A percentile compares a stretch with the other conserved stretches of the same genome.
Conservation (phyloP, 2,329 filamentous ascomycete species). For the Emergomyces orientalis region DNA sequence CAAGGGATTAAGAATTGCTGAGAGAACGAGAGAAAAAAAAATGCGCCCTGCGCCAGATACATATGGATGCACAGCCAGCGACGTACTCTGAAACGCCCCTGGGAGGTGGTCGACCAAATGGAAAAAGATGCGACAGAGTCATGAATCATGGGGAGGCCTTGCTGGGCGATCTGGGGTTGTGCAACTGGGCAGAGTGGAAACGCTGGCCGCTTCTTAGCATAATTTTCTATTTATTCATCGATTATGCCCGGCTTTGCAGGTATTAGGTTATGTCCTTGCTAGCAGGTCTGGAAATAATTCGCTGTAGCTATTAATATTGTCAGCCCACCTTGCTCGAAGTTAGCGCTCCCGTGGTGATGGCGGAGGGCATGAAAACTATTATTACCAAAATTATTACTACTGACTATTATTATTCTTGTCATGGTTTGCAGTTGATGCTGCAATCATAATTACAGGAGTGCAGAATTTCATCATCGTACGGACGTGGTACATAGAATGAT, state of each 20-base stretch:
- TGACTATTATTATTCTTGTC: no score
- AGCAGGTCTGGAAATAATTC: background rate
- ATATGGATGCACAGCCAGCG: conserved; percentile 5
- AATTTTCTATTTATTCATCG: conserved; percentile 2
- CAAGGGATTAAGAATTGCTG: background rate
- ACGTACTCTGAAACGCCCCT: conserved; percentile 8
- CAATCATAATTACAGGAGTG: background rate
- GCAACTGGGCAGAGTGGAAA: conserved; percentile 8
- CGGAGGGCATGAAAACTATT: background rate
- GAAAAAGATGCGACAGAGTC: conserved; percentile 1
- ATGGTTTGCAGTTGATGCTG: background rate
- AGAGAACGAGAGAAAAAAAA: conserved; percentile 1
- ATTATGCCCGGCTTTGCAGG: background rate
- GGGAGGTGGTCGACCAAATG: background rate
- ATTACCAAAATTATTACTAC: no score
- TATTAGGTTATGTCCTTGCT: background rate
- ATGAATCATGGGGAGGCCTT: conserved; percentile 3
- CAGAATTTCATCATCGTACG: conserved; percentile 2
- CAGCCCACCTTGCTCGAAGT: background rate
- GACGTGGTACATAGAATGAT: background rate
- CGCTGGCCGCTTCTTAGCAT: background rate
- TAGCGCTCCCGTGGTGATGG: background rate
- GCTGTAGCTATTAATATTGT: conserved; percentile 3
- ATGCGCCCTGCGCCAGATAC: conserved; percentile 11
- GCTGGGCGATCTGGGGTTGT: conserved; percentile 4